Conservation (phyloP, 2,329 filamentous ascomycete species). For the Zymoseptoria brevis region DNA sequence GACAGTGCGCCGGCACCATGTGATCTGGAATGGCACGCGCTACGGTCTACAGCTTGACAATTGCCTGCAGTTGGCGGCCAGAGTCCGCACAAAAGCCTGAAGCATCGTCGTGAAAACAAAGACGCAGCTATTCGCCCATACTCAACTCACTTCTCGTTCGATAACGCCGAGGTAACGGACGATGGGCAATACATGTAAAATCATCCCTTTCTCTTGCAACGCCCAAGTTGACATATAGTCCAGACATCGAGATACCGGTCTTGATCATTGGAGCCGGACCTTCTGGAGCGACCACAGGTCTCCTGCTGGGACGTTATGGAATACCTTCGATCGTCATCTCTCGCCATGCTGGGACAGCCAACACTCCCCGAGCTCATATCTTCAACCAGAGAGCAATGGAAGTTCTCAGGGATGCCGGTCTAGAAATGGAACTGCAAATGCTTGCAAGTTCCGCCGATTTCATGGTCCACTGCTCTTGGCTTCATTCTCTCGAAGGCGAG, state of each 20-base stretch:
- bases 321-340: slow-evolving; percentile 46
- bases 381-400: slow-evolving; percentile 47
- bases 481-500: slow-evolving; percentile 37
- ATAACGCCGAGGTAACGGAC: too few species aligned
- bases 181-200: too few species aligned
- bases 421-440: slow-evolving; percentile 26
- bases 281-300: slow-evolving; percentile 11
- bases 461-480: slow-evolving; percentile 33
- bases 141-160: too few species aligned
- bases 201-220: too few species aligned
- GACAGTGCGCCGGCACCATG: too few species aligned
- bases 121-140: too few species aligned
- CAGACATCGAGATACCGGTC: background rate
- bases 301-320: slow-evolving; percentile 7
- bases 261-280: slow-evolving; percentile 17
- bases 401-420: slow-evolving; percentile 32
- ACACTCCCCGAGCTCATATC: slow-evolving; percentile 53
- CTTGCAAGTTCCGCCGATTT: slow-evolving; percentile 22
- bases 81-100: too few species aligned
- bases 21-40: too few species aligned
- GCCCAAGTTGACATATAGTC: too few species aligned
- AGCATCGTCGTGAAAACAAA: too few species aligned
- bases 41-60: too few species aligned
- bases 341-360: slow-evolving; percentile 41
- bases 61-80: too few species aligned